Evolutionary conservation across 192 early-diverging fungal genomes (phyloP), one percentile per base, ranked within the genome.

Genomic region (Mortierella claussenii): DNA sequence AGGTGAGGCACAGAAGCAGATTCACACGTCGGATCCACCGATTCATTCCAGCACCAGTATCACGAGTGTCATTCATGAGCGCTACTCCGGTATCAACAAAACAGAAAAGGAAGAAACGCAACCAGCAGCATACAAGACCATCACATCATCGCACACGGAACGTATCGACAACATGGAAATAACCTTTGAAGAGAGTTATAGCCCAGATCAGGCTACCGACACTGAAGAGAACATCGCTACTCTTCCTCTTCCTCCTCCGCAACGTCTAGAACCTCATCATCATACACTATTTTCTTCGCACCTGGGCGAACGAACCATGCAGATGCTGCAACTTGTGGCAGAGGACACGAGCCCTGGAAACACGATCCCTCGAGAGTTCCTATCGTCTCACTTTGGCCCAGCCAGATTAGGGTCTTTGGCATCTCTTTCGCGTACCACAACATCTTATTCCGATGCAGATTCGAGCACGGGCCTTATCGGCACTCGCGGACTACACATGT

Each of bases 291-390:
- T 76, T 26, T 36, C 56, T 10, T 24, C 58, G 15, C 37, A 62
- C 45, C 15, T 67, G n/a, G 64, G 53, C 13, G 37, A 44, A 13
- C 73, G 40, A 12, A 62, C 64, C 1, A 28, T 76, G 43, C 58
- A 61, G 11, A 54, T 76, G 56, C 24, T 76, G 18, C 42, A 36
- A 23, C 23, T 76, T 36, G 65, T 76, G 18, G 44, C 59, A 11
- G 73, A 62, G 20, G 59, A 62, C 28, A 47, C 26, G 17, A 55
- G 51, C 1, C 53, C 63, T 23, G 57, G 59, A 3, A 62, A 51
- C 40, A 76, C 73, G 0, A 57, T 67, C 20, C 59, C 73, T 45
- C 18, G 60, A 48, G 33, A 61, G 6, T 15, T 54, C 32, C 30
- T 23, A 17, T 3, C 30, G 3, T 8, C 10, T 1, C 9, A 40